Base-by-base conservation (phyloP, 768 basidiomycete species). In the Agrocybe pediades region DNA sequence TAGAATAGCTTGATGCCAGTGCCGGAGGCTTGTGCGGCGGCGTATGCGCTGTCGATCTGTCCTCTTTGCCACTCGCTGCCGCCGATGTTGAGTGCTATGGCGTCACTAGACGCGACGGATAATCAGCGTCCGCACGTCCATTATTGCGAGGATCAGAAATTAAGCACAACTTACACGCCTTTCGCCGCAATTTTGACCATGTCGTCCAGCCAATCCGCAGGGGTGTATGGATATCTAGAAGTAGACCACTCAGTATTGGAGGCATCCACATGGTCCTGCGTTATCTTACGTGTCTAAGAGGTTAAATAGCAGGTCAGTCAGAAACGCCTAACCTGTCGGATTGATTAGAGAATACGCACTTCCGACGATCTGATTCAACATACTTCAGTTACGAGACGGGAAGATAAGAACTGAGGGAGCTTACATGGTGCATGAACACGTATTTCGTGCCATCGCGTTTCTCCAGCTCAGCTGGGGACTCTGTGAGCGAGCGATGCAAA, bases 71-170 rank as follows among this genome's bases (percentile, higher is more conserved):
- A 87, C 8, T 66, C 57, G 53, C 81, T 76, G 3, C 70, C 68
- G 33, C 87, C 86, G 41, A 86, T 71, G 67, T 88, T 88, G 24
- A 87, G 68, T 0, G 85, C 85, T 49, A 87, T 75, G 0, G 81
- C 87, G 55, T 87, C 85, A 13, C 77, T 81, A 49, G 21, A 50
- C 33, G 44, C 20, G n/a, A n/a, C n/a, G n/a, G n/a, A n/a, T n/a
- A n/a, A n/a, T n/a, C n/a, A n/a, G n/a, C n/a, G n/a, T n/a, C n/a
- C n/a, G n/a, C n/a, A n/a, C n/a, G n/a, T n/a, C n/a, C n/a, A n/a
- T n/a, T n/a, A n/a, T n/a, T n/a, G n/a, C n/a, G n/a, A n/a, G n/a
- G n/a, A n/a, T n/a, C n/a, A n/a, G n/a, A n/a, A n/a, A n/a, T n/a
- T n/a, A n/a, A n/a, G n/a, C n/a, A n/a, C n/a, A 36, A 70, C 77